Base-by-base conservation (phyloP, 768 basidiomycete genomes). In the Guyanaporus albipodus region DNA sequence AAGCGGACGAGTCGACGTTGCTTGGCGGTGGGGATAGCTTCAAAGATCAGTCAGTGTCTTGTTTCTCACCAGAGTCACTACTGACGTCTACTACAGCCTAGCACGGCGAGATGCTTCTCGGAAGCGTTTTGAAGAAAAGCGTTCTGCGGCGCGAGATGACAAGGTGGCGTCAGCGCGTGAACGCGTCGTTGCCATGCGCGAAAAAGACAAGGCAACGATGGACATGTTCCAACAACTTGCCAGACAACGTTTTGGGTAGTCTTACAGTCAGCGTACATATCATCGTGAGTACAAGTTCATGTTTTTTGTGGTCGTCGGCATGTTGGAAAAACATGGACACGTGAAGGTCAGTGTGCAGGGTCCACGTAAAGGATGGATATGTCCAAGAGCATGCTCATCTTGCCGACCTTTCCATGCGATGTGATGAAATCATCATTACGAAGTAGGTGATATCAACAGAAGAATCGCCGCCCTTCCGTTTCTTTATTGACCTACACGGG, bases 151-250 rank as follows among this genome's bases (percentile, higher is more conserved):
- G 6, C 67, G 66, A 41, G 82, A 79, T 38, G 85, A 85, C 32
- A 78, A 74, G 45, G 58, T 60, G 4, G 71, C 73, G 22, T 75
- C 66, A 2, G 61, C 72, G 11, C 76, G 80, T 33, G 90, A 93
- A 60, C 78, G 86, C 45, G 73, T 77, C 0, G 71, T 58, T 19
- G 82, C 77, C 6, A 71, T 82, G 48, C 82, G 77, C 56, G 82
- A 86, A 60, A 93, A 89, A 61, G 92, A 96, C 58, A 83, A 82
- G 63, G 87, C 83, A 15, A 96, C 91, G 0, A 97, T 97, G 91
- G 91, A 91, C 47, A 94, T 93, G 91, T 92, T 96, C 67, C 88
- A 88, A 67, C 82, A 85, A 54, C 70, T 95, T 62, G 93, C 92
- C n/a, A 91, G 87, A 63, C 76, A 87, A 59, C 73, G 87, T 46